Percentiles rank a stretch among this genome's conserved stretches.
These are phyloP conservation scores for Trichoderma sp. DNA, from an alignment of 2,329 filamentous ascomycete species.

Conservation along the genomic window DNA sequence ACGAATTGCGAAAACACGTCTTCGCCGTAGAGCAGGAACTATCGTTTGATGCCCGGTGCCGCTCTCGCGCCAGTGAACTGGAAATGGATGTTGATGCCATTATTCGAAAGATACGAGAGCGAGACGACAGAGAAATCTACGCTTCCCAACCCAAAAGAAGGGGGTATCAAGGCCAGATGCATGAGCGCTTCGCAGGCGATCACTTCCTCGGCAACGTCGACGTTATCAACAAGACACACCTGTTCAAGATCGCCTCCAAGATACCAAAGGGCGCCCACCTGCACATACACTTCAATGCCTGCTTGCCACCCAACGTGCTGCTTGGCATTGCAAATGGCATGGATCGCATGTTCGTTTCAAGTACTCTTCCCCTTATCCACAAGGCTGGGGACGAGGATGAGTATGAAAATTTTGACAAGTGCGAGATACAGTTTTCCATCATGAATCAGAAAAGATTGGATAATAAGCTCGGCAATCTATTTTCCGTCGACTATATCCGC, in stretches of 20 bases:
- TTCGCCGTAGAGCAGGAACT: constrained; percentile 35
- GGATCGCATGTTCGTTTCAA: constrained; percentile 68
- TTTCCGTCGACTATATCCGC: constrained; percentile 47
- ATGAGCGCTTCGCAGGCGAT: constrained; percentile 49
- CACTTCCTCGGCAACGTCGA: constrained; percentile 58
- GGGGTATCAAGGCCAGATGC: constrained; percentile 45
- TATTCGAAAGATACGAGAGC: constrained; percentile 37
- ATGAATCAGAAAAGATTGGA: constrained; percentile 35
- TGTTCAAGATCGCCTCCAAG: constrained; percentile 55
- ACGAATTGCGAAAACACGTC: constrained; percentile 31
- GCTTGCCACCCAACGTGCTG: constrained; percentile 59
- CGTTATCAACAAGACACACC: constrained; percentile 53
- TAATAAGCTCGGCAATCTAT: constrained; percentile 46
- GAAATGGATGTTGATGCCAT: constrained; percentile 42
- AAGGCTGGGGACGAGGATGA: constrained; percentile 29
- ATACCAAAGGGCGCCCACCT: constrained; percentile 73
- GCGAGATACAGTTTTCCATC: constrained; percentile 64
- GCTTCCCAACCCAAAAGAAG: constrained; percentile 29
- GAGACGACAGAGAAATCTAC: constrained; percentile 42
- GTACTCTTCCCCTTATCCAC: constrained; percentile 47
- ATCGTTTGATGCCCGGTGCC: constrained; percentile 42
- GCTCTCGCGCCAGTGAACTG: constrained; percentile 30
- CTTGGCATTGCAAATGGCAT: constrained; percentile 55
- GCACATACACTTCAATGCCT: constrained; percentile 78
- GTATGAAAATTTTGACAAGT: constrained; percentile 46